Base-by-base conservation (phyloP, 352 stramenopile species). In the Globisporangium cederbergense region DNA sequence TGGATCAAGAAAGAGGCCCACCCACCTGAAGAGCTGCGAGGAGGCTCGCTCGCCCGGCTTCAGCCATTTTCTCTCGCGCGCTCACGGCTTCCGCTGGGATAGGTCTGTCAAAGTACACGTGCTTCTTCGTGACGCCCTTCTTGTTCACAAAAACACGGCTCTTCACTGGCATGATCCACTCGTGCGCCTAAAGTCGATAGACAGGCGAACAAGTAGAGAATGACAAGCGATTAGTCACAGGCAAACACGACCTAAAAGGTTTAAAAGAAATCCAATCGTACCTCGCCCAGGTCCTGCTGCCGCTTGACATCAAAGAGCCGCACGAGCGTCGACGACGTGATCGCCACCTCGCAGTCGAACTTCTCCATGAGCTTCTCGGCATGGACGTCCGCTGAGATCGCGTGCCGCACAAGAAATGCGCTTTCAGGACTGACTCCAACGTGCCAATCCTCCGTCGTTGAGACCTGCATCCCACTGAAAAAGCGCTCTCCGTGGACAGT, bases 311-410 rank as follows among this genome's bases (percentile, higher is more conserved):
- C 82, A 70, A 95, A 93, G 7, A 95, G 72, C n/a, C 73, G 65
- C 34, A 83, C 42, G 22, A 95, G 66, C 5, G 87, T 90, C 1
- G 81, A 89, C 2, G 83, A 84, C 0, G 85, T 83, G 25, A 95
- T 75, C 1, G 80, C 82, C 0, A 93, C 45, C n/a, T 93, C 79
- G 36, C 87, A 95, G 16, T 88, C 67, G 50, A 87, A 77, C 54
- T 78, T 60, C 28, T 85, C 70, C 80, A 94, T 90, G 25, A 95
- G 71, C 13, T 75, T 53, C 32, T 82, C 73, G 0, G 84, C 83
- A 2, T 76, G 71, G 3, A 65, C 18, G 55, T 95, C 87, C 0
- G 75, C 69, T 1, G 87, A 95, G 49, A 93, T 88, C 20, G 72
- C 65, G 13, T 73, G 59, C 4, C 65, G 68, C 3, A 46, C 54